Conservation (phyloP, 768 basidiomycete species). For the Kwoniella botswanensis region DNA sequence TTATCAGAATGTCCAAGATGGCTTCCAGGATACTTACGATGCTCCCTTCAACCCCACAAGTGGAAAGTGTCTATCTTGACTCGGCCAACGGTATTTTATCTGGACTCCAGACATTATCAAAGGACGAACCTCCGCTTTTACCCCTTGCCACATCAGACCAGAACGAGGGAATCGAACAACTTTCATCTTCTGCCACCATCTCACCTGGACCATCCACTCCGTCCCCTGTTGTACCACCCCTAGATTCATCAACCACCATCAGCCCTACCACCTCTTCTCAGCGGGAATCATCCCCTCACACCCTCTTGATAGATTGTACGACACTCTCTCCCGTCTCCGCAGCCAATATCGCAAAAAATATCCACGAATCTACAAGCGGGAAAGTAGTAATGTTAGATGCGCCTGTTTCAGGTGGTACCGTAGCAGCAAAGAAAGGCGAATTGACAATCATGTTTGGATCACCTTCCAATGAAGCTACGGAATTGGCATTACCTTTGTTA, state of each 20-base stretch:
- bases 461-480: constrained; percentile 50
- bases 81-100: constrained; percentile 68
- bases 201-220: constrained; percentile 3
- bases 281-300: constrained; percentile 49
- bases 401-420: constrained; percentile 89
- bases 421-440: constrained; percentile 84
- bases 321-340: constrained; percentile 83
- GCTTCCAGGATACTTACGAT: constrained; percentile 75
- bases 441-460: constrained; percentile 93
- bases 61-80: constrained; percentile 72
- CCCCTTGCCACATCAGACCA: background rate
- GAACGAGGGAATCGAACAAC: background rate
- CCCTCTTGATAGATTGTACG: constrained; percentile 85
- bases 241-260: constrained; percentile 20
- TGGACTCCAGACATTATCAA: constrained; percentile 63
- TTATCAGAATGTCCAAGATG: constrained; percentile 43
- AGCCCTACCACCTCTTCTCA: constrained; percentile 2
- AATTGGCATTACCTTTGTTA: constrained; percentile 39
- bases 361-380: constrained; percentile 60
- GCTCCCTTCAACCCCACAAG: constrained; percentile 90
- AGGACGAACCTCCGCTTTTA: constrained; percentile 9
- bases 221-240: background rate
- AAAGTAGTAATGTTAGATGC: constrained; percentile 86
- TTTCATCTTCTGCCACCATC: constrained; percentile 19
- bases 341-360: constrained; percentile 65